phyloP scores from a whole-genome alignment of 495 filamentous ascomycete genomes.

The Monascus purpureus region DNA sequence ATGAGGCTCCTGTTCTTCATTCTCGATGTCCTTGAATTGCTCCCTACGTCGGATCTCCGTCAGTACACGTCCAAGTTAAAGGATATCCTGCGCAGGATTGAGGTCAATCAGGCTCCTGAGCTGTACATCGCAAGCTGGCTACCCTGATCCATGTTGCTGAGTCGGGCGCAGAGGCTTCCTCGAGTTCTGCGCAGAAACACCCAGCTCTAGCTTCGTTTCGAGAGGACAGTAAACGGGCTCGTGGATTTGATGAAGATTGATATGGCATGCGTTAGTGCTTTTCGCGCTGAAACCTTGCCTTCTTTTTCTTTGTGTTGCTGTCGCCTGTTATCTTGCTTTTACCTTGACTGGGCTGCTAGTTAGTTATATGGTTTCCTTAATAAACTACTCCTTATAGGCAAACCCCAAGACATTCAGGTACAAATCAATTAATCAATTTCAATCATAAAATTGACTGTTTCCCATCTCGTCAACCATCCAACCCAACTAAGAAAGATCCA shows the following conservation, averaged over 20 bases:
- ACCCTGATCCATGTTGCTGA: conserved; percentile 19
- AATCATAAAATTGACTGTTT: too few species aligned
- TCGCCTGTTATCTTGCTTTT: too few species aligned
- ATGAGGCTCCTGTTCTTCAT: conserved; percentile 26
- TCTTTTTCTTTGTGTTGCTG: too few species aligned
- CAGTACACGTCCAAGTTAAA: conserved; percentile 18
- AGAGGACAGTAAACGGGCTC: conserved; percentile 20
- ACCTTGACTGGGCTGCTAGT: too few species aligned
- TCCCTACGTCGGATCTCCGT: conserved; percentile 19
- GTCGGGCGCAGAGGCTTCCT: conserved; percentile 5
- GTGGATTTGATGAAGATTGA: conserved; percentile 8
- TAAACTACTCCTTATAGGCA: too few species aligned
- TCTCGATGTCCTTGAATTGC: conserved; percentile 25
- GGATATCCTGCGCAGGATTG: conserved; percentile 22
- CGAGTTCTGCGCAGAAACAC: conserved; percentile 20
- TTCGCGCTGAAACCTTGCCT: too few species aligned
- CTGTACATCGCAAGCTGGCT: conserved; percentile 21
- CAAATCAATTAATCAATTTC: conserved; percentile 4
- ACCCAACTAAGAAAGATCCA: conserved; percentile 34
- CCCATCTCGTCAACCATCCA: too few species aligned
- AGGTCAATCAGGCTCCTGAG: conserved; percentile 26
- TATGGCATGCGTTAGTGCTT: too few species aligned
- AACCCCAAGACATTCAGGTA: too few species aligned
- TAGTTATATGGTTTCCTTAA: too few species aligned
- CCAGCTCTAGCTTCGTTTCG: conserved; percentile 16